These are phyloP conservation scores for Agrocybe chaxingu DNA, from an alignment of 768 basidiomycete species.

Conservation along the genomic window DNA sequence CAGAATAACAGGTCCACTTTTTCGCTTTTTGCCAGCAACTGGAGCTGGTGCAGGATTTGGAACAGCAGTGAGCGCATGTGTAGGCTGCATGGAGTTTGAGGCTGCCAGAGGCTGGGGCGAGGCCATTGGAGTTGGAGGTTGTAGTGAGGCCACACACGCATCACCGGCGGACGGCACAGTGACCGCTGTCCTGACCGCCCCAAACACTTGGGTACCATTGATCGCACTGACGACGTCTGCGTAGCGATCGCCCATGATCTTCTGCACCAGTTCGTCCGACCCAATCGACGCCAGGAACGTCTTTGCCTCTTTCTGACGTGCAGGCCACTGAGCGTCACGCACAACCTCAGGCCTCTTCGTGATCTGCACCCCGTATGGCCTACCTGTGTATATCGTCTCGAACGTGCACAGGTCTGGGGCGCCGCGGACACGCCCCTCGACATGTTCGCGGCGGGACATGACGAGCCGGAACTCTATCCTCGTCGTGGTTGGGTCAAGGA, in stretches of 20 bases:
- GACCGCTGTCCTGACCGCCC: not conserved
- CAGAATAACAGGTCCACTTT: conserved; percentile 10
- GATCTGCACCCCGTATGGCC: conserved; percentile 24
- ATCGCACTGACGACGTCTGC: conserved; percentile 26
- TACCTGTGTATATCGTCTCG: conserved; percentile 20
- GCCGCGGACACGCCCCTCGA: conserved; percentile 16
- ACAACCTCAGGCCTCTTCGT: conserved; percentile 23
- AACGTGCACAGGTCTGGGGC: conserved; percentile 23
- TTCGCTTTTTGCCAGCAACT: conserved; percentile 18
- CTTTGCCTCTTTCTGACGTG: conserved; percentile 19
- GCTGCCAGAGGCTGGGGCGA: too few relatives aligned
- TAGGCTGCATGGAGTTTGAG: not conserved
- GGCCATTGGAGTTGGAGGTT: not conserved
- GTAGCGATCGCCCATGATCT: conserved; percentile 29
- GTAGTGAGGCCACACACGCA: not conserved
- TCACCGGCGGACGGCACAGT: not conserved
- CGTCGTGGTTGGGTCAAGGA: conserved; percentile 13
- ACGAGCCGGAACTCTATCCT: conserved; percentile 15
- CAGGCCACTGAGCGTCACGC: conserved; percentile 18
- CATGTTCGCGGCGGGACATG: conserved; percentile 19
- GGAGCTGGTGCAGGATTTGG: not conserved
- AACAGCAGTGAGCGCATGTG: not conserved
- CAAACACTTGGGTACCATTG: conserved; percentile 18
- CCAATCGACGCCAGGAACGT: conserved; percentile 26
- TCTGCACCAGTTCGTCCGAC: conserved; percentile 18